Base-by-base conservation (phyloP, 2,329 filamentous ascomycete species). In the Coniella vitis region DNA sequence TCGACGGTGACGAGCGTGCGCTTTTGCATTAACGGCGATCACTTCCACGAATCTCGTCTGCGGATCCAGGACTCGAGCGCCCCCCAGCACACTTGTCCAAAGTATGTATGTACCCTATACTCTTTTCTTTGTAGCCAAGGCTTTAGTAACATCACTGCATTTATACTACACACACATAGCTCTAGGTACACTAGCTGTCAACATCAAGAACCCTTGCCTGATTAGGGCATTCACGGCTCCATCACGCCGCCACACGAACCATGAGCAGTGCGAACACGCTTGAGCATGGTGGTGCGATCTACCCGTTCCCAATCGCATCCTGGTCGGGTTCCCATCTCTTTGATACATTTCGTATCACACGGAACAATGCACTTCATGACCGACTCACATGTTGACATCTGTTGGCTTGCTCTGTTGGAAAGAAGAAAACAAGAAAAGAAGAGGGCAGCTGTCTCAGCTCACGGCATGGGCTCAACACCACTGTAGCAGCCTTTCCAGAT, bases 221-320 rank as follows among this genome's bases (percentile, higher is more conserved):
- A 19, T 31, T 40, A 9, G 34, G 19, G 10, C 35, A 22, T 21
- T 42, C 19, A 40, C 35, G 29, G 38, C 46, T 49, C 35, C 50
- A 53, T 50, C 50, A 41, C 50, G 43, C 34, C 35, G 47, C 50
- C 47, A 53, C 47, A 47, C 19, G 38, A 47, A 43, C 38, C 37
- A 25, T 41, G 25, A 44, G 40, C 25, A 29, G 25, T 29, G 25
- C 25, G 25, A 29, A 5, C 5, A 10, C 10, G 25, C 5, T 5
- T 29, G 5, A 29, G 25, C 5, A 29, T 16, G 14, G 37, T n/a
- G 37, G 29, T 40, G 36, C 38, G 38, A 46, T 49, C 42, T 49
- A 39, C 47, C 22, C 36, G 43, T 22, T 34, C 10, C 42, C 36
- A 40, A 21, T 20, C 35, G 16, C 25, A 41, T 9, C 7, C 20